Conservation (phyloP, 805 yeast genomes). For the Nakazawaea ambrosiae region DNA sequence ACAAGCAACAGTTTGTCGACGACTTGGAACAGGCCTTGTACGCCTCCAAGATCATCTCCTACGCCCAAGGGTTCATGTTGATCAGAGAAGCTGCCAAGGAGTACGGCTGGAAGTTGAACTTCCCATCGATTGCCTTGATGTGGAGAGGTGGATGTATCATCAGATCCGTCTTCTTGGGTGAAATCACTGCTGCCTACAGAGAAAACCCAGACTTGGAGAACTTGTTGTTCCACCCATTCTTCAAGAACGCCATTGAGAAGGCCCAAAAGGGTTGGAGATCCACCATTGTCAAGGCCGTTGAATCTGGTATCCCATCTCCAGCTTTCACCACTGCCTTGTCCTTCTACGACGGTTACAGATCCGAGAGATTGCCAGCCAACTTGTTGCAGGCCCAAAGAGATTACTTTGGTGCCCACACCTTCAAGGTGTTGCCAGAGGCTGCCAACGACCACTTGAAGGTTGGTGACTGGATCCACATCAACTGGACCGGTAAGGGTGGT, state of each 20-base stretch:
- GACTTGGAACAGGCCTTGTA: slow-evolving; percentile 96
- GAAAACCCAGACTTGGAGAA: slow-evolving; percentile 89
- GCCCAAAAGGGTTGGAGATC: slow-evolving; percentile 97
- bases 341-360: slow-evolving; percentile 98
- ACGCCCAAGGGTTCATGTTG: slow-evolving; percentile 99
- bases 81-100: slow-evolving; percentile 97
- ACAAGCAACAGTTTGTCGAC: slow-evolving; percentile 80
- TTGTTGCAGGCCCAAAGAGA: slow-evolving; percentile 99
- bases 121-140: slow-evolving; percentile 98
- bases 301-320: slow-evolving; percentile 93
- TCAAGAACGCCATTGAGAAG: slow-evolving; percentile 81
- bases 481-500: slow-evolving; percentile 99
- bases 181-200: slow-evolving; percentile 95
- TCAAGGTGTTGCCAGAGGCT: slow-evolving; percentile 84
- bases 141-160: slow-evolving; percentile 99
- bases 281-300: slow-evolving; percentile 69
- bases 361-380: slow-evolving; percentile 93
- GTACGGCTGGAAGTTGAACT: slow-evolving; percentile 94
- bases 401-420: slow-evolving; percentile 99
- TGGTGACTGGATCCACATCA: slow-evolving; percentile 82
- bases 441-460: slow-evolving; percentile 73
- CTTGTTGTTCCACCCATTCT: slow-evolving; percentile 93
- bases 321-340: slow-evolving; percentile 95
- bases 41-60: slow-evolving; percentile 97
- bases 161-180: slow-evolving; percentile 96